These are phyloP conservation scores for Delonix regia DNA, from an alignment of 306 rosid genomes.

Conservation along the genomic window DNA sequence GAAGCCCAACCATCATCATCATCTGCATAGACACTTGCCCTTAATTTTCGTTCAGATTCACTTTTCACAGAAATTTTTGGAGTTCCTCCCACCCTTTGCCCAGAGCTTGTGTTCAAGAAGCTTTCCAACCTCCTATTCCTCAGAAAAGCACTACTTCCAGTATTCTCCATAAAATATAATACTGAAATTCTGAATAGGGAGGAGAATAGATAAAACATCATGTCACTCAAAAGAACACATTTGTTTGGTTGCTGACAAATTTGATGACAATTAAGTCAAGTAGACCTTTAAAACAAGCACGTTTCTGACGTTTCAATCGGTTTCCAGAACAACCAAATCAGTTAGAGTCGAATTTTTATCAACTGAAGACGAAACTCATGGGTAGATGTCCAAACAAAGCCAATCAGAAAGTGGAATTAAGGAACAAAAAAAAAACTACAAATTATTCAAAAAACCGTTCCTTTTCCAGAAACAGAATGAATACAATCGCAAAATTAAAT, in stretches of 20 bases:
- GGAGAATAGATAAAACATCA: neutral
- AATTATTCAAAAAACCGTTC: neutral
- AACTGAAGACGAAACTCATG: neutral
- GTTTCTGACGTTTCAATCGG: too few species aligned
- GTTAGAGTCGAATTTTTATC: neutral
- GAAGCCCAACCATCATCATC: conserved; percentile 56
- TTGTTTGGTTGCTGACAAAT: conserved; percentile 24
- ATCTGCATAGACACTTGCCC: conserved; percentile 5
- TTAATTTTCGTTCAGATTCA: conserved; percentile 22
- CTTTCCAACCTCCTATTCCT: conserved; percentile 63
- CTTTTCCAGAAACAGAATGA: conserved; percentile 6
- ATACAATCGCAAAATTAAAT: neutral
- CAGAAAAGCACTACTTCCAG: conserved; percentile 47
- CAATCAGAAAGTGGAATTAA: neutral
- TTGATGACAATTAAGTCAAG: conserved; percentile 9
- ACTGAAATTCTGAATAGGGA: conserved; percentile 23
- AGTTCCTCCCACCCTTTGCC: conserved; percentile 41
- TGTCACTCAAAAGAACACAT: neutral
- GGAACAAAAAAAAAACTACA: neutral
- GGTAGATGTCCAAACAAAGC: neutral
- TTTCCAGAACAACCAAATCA: neutral
- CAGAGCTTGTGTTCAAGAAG: conserved; percentile 49
- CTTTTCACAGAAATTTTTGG: conserved; percentile 40
- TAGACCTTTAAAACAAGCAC: neutral
- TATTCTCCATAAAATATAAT: conserved; percentile 38